These are phyloP conservation scores for Diaporthe helianthi DNA, from an alignment of 2,329 filamentous ascomycete genomes.

Conservation along the genomic window DNA sequence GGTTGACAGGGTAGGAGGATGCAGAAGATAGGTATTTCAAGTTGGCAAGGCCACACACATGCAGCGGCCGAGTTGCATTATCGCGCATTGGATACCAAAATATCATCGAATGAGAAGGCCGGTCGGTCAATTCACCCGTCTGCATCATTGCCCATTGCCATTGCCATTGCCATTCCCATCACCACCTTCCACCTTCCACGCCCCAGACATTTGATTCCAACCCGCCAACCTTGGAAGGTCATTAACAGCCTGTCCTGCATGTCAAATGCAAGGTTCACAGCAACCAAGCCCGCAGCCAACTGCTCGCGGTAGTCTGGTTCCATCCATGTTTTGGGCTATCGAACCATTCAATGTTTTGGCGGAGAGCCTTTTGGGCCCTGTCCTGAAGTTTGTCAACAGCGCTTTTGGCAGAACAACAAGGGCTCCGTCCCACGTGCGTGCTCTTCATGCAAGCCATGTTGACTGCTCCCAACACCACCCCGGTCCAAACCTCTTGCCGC, in stretches of 20 bases:
- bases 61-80: slow-evolving; percentile 4
- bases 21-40: not conserved
- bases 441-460: not conserved
- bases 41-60: slow-evolving; percentile 21
- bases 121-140: not conserved
- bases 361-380: not conserved
- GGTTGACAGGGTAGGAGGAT: not conserved
- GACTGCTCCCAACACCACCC: not conserved
- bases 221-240: too few relatives aligned
- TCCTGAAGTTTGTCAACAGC: not conserved
- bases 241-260: too few relatives aligned
- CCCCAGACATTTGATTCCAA: not conserved
- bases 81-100: slow-evolving; percentile 21
- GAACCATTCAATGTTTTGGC: not conserved
- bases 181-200: not conserved
- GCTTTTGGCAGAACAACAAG: not conserved
- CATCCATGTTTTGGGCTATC: not conserved
- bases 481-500: not conserved
- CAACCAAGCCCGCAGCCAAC: not conserved
- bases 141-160: not conserved
- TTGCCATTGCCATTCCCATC: too few relatives aligned
- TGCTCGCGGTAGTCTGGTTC: not conserved
- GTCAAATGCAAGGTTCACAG: not conserved
- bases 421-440: too few relatives aligned
- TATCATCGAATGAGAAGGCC: not conserved